phyloP scores from a whole-genome alignment of 2,329 filamentous ascomycete species.

The Aspergillus sp. region DNA sequence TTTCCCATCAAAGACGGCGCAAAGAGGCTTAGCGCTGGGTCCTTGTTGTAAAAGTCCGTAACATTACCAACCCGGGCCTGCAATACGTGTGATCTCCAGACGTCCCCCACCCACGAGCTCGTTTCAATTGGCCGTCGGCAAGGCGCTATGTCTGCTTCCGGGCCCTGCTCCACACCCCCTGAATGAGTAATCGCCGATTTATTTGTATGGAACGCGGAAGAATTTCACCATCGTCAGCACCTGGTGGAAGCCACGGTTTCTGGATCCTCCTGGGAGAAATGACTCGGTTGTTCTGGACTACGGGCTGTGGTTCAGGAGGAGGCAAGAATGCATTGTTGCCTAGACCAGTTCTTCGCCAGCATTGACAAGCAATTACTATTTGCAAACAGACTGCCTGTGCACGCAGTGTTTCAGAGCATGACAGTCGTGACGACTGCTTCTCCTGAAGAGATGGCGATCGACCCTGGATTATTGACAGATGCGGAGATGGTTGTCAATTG shows the following conservation, averaged over 20 bases:
- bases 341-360: neutral
- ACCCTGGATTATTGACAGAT: neutral
- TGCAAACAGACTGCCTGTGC: neutral
- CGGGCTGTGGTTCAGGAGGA: neutral
- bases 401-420: constrained; percentile 7
- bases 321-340: neutral
- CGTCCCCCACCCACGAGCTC: constrained; percentile 9
- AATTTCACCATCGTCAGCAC: constrained; percentile 1
- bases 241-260: neutral
- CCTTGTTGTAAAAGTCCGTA: constrained; percentile 21
- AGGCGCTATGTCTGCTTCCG: constrained; percentile 17
- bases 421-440: constrained; percentile 6
- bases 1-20: neutral
- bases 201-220: constrained; percentile 10
- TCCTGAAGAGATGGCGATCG: neutral
- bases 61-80: neutral
- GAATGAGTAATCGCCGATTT: constrained; percentile 16
- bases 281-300: neutral
- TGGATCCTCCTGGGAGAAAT: neutral
- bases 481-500: neutral
- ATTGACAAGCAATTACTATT: neutral
- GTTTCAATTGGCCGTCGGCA: constrained; percentile 7
- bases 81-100: constrained; percentile 17
- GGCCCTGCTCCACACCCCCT: constrained; percentile 18
- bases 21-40: constrained; percentile 1